Conservation (phyloP, 805 yeast genomes). For the Wickerhamiella cacticola region DNA sequence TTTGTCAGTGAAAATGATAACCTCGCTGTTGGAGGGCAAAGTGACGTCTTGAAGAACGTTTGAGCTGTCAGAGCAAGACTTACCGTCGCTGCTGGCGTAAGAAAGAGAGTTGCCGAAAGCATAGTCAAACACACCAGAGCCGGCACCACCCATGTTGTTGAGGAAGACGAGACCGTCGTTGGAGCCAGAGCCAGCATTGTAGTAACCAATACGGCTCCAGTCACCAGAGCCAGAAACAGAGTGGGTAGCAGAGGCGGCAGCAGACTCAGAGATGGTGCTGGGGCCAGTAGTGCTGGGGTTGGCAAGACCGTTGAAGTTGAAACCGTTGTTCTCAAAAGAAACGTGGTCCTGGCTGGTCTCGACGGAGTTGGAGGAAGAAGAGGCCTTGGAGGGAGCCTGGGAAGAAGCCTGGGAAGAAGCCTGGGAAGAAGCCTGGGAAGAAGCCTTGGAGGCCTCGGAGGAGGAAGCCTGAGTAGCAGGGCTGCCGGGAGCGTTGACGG, state of each 20-base stretch:
- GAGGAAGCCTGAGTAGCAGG: slow-evolving; percentile 24
- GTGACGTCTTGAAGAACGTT: slow-evolving; percentile 57
- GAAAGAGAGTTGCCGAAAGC: slow-evolving; percentile 89
- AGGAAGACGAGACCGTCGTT: slow-evolving; percentile 65
- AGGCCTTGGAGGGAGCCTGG: slow-evolving; percentile 10
- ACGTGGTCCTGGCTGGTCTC: slow-evolving; percentile 2
- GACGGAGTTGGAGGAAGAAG: slow-evolving; percentile 1
- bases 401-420: slow-evolving; percentile 17
- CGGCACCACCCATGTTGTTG: slow-evolving; percentile 70
- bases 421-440: slow-evolving; percentile 9
- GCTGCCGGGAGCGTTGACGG: slow-evolving; percentile 26
- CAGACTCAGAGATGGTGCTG: slow-evolving; percentile 19
- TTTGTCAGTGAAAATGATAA: slow-evolving; percentile 57
- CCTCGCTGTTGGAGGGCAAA: slow-evolving; percentile 64
- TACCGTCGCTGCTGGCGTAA: slow-evolving; percentile 67
- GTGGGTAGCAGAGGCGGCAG: slow-evolving; percentile 18
- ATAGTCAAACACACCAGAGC: slow-evolving; percentile 79
- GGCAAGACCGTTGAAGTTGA: slow-evolving; percentile 22
- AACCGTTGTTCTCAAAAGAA: slow-evolving; percentile 7
- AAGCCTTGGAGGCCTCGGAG: slow-evolving; percentile 1
- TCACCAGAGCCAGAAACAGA: slow-evolving; percentile 35
- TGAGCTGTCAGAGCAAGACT: slow-evolving; percentile 56
- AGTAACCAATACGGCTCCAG: slow-evolving; percentile 73
- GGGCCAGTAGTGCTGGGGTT: slow-evolving; percentile 23
- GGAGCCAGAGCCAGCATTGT: slow-evolving; percentile 49